Evolutionary conservation across 176 grass and related monocot genomes (phyloP).

Genomic region (Pharus latifolius): DNA sequence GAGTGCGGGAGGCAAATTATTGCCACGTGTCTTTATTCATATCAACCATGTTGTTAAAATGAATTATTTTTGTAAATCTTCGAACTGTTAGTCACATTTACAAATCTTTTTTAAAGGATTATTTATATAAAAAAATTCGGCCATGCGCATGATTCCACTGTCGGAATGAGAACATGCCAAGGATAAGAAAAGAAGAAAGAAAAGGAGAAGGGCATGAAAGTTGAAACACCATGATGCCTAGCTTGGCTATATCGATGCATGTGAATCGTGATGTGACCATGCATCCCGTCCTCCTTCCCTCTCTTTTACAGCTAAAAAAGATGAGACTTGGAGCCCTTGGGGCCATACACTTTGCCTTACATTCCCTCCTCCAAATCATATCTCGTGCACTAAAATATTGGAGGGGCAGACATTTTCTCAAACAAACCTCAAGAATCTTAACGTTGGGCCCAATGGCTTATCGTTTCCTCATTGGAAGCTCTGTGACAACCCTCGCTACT

Average conservation of each 20-base stretch:
- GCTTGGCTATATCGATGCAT: constrained; percentile 20
- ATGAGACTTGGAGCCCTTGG: not conserved
- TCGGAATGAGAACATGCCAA: no score
- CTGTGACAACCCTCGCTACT: constrained; percentile 64
- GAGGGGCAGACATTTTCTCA: no score
- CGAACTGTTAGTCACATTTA: no score
- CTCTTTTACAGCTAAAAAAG: constrained; percentile 41
- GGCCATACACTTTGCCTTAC: not conserved
- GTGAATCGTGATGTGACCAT: constrained; percentile 24
- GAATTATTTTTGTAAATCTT: no score
- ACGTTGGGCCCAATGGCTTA: constrained; percentile 4
- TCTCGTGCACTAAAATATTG: constrained; percentile 1
- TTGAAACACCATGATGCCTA: constrained; percentile 25
- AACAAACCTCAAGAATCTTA: constrained; percentile 23
- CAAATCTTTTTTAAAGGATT: no score
- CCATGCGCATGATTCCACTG: no score
- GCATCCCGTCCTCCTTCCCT: not conserved
- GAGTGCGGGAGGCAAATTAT: no score
- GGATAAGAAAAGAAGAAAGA: not conserved
- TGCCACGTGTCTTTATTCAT: no score
- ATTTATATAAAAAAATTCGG: no score
- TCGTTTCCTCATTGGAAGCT: constrained; percentile 39
- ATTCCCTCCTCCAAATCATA: not conserved
- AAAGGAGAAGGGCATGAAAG: not conserved
- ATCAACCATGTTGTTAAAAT: no score